Evolutionary conservation across 2,329 filamentous ascomycete species (phyloP).

Genomic region (Lecanosticta acicola): DNA sequence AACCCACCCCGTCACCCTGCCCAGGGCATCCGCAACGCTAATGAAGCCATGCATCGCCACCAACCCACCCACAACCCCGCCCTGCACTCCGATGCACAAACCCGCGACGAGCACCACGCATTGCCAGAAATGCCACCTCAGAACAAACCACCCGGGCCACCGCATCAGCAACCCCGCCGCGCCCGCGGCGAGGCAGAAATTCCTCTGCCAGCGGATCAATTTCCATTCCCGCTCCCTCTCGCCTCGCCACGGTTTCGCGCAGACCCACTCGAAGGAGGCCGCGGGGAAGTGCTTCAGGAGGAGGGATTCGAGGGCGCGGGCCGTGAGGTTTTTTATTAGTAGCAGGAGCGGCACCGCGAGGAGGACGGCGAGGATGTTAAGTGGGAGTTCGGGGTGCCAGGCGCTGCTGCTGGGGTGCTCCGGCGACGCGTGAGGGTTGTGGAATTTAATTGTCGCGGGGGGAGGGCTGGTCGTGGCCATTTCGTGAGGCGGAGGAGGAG

Average conservation of each 20-base stretch:
- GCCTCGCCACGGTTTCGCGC: neutral
- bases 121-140: neutral
- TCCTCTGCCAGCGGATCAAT: neutral
- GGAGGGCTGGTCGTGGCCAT: no score
- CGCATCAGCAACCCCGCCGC: neutral
- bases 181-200: neutral
- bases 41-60: no score
- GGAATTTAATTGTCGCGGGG: neutral
- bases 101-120: neutral
- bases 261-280: neutral
- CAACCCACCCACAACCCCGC: no score
- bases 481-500: neutral
- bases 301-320: neutral
- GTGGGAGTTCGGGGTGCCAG: neutral
- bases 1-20: no score
- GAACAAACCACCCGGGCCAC: neutral
- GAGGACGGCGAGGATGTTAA: neutral
- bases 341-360: neutral
- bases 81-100: neutral
- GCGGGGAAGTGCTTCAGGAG: slow-evolving; percentile 1
- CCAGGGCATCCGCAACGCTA: no score
- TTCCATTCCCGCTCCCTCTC: neutral
- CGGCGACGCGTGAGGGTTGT: neutral
- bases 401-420: neutral
- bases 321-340: neutral